Percentiles rank a stretch among this genome's conserved stretches.
Conservation (phyloP, 768 basidiomycete species). For the Suillus discolor region DNA sequence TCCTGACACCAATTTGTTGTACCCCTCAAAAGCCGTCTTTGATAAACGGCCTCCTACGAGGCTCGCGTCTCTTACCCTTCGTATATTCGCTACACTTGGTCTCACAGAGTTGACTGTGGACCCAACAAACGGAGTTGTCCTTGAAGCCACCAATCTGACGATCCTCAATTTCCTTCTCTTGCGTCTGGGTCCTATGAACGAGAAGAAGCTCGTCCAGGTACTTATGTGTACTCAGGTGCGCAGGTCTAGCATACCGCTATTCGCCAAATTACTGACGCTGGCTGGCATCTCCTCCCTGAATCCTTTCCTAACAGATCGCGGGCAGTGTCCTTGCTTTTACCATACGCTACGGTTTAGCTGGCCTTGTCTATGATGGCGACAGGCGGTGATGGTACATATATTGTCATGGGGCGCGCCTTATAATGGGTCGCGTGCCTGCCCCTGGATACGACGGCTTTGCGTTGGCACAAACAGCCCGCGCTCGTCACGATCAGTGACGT, state of each 20-base stretch:
- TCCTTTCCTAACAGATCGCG: constrained; percentile 45
- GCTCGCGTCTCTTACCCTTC: constrained; percentile 57
- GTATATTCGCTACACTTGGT: constrained; percentile 60
- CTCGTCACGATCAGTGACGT: neutral
- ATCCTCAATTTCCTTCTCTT: constrained; percentile 87
- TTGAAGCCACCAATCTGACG: constrained; percentile 85
- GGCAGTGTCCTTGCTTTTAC: constrained; percentile 84
- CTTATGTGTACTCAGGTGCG: constrained; percentile 77
- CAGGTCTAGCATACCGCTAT: constrained; percentile 3
- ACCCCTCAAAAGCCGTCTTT: constrained; percentile 74
- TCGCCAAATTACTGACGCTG: neutral
- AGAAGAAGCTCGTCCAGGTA: constrained; percentile 73
- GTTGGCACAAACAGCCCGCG: neutral
- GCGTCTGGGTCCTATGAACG: constrained; percentile 80
- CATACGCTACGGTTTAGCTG: constrained; percentile 88
- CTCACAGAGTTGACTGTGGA: constrained; percentile 66
- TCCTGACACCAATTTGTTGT: constrained; percentile 68
- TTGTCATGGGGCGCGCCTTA: neutral
- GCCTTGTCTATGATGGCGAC: constrained; percentile 91
- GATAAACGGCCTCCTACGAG: constrained; percentile 51
- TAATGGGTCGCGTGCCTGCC: neutral
- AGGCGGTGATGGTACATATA: constrained; percentile 51
- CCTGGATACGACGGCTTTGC: neutral
- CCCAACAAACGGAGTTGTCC: constrained; percentile 56
- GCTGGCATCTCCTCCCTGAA: constrained; percentile 10